Percentiles rank a stretch among this genome's conserved stretches.
Evolutionary conservation across 2,329 filamentous ascomycete species (phyloP).

Genomic region (Colletotrichum endophyticum): DNA sequence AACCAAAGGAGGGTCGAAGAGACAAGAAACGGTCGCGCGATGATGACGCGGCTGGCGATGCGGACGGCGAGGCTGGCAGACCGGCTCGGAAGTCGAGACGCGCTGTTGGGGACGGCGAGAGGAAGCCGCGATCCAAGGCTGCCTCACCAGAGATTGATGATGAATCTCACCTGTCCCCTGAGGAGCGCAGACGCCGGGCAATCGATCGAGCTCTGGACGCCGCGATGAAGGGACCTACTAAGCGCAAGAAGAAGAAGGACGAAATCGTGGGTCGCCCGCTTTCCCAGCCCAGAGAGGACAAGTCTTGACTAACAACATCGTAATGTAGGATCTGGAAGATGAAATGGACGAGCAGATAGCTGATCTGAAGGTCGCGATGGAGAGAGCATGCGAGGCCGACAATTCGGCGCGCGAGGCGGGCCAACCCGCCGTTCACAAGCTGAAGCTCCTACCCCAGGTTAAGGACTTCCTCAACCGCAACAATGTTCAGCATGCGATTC

Average conservation of each 20-base stretch:
- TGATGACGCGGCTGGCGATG: conserved; percentile 52
- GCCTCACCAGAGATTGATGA: conserved; percentile 65
- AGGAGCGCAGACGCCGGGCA: conserved; percentile 82
- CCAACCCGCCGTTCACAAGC: conserved; percentile 87
- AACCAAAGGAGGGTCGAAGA: conserved; percentile 75
- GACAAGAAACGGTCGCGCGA: conserved; percentile 67
- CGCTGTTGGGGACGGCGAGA: conserved; percentile 43
- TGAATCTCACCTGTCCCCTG: conserved; percentile 81
- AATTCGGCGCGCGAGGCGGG: conserved; percentile 80
- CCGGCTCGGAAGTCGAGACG: conserved; percentile 52
- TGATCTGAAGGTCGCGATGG: conserved; percentile 87
- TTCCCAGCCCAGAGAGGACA: not conserved
- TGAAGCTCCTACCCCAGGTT: conserved; percentile 92
- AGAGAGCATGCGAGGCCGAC: conserved; percentile 85
- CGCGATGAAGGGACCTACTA: conserved; percentile 80
- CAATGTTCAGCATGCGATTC: conserved; percentile 80
- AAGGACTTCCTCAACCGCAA: conserved; percentile 88
- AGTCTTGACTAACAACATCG: conserved; percentile 24
- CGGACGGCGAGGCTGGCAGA: conserved; percentile 46
- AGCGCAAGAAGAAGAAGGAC: conserved; percentile 79
- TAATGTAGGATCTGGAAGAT: conserved; percentile 79
- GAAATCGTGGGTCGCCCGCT: conserved; percentile 71
- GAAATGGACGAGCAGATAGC: conserved; percentile 91
- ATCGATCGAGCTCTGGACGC: conserved; percentile 89
- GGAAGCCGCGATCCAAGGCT: conserved; percentile 50